These are phyloP conservation scores for Leccinum solheimii DNA, from an alignment of 1,284 basidiomycete genomes.

Conservation along the genomic window DNA sequence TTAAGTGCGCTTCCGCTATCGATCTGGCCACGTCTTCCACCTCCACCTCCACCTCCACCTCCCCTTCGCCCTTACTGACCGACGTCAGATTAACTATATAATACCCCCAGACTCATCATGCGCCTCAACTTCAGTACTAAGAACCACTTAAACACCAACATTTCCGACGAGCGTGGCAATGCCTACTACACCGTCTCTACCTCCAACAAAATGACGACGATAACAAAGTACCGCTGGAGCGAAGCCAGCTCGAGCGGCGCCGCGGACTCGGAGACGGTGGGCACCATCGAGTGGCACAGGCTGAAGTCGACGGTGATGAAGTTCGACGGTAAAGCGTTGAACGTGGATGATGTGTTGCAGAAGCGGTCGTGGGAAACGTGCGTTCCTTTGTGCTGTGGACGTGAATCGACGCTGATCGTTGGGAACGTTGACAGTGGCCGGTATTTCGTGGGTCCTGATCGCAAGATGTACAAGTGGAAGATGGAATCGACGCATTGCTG, in stretches of 20 bases:
- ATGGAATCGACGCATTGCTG: constrained; percentile 19
- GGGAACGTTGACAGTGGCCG: constrained; percentile 19
- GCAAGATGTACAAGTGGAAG: constrained; percentile 30
- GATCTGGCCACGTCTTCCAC: not conserved
- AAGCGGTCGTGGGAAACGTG: constrained; percentile 17
- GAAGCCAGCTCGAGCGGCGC: constrained; percentile 2
- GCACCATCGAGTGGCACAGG: constrained; percentile 31
- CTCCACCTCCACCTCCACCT: not conserved
- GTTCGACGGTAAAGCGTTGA: constrained; percentile 18
- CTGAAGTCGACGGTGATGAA: constrained; percentile 16
- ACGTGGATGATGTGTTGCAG: constrained; percentile 14
- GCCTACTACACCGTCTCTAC: constrained; percentile 27
- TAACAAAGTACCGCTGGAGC: constrained; percentile 28
- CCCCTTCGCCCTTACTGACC: not conserved
- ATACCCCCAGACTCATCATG: constrained; percentile 9
- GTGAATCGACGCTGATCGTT: not conserved
- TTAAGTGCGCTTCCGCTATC: not conserved
- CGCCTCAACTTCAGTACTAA: constrained; percentile 23
- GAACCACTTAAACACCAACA: constrained; percentile 25
- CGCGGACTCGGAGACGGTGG: constrained; percentile 22
- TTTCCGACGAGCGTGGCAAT: constrained; percentile 26
- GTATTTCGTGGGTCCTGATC: constrained; percentile 28
- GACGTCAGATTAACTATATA: not conserved
- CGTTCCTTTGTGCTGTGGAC: not conserved
- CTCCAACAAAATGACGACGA: constrained; percentile 27